A percentile compares a stretch with the other conserved stretches of the same genome.
Evolutionary conservation across 257 asterid genomes (phyloP).

Genomic region (Sherardia arvensis): DNA sequence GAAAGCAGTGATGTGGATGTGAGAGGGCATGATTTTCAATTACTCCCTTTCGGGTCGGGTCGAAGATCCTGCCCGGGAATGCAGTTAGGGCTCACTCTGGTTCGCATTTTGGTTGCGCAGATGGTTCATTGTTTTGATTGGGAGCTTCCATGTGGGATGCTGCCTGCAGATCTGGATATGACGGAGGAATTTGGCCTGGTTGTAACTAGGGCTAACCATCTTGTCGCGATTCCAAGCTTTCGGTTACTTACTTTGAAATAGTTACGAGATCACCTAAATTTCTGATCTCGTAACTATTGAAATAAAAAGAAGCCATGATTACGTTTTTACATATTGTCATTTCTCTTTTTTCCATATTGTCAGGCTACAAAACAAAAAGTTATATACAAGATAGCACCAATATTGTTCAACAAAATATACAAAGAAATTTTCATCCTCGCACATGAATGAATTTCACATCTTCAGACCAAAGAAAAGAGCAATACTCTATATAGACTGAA

Average conservation of each 20-base stretch:
- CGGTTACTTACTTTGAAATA: neutral
- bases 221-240: neutral
- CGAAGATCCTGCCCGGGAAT: neutral
- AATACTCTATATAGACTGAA: too few species aligned
- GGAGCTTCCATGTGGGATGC: neutral
- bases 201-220: neutral
- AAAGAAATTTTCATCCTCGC: too few species aligned
- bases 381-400: too few species aligned
- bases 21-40: neutral
- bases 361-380: too few species aligned
- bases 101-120: neutral
- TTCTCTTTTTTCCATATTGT: too few species aligned
- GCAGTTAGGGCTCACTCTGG: neutral
- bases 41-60: neutral
- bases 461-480: too few species aligned
- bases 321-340: too few species aligned
- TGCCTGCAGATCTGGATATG: neutral
- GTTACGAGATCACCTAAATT: too few species aligned
- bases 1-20: neutral
- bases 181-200: neutral
- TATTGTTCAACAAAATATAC: too few species aligned
- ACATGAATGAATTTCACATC: too few species aligned
- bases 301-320: too few species aligned
- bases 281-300: too few species aligned
- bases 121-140: neutral